Base-by-base conservation (phyloP, 2,329 filamentous ascomycete genomes). In the Stagonosporopsis chrysanthemi region DNA sequence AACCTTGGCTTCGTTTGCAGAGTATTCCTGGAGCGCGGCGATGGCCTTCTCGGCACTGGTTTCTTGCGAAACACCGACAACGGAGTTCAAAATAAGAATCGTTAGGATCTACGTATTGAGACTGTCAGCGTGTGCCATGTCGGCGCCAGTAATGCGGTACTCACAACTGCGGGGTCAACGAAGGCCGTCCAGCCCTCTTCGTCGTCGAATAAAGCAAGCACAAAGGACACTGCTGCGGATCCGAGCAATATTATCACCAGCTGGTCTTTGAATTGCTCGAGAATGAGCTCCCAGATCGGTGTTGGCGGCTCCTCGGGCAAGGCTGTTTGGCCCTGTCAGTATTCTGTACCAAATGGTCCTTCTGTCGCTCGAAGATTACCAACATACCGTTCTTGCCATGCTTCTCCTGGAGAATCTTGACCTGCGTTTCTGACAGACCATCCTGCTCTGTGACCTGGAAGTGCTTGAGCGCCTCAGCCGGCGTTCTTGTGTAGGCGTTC, bases 211-310 rank as follows among this genome's bases (percentile, higher is more conserved):
- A 99, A 84, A 24, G 95, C 95, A 61, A 99, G 83, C 24, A 93
- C 87, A 75, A 99, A 98, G 2, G 95, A 98, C 33, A 99, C 89
- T 19, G 90, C 92, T 11, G 95, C 95, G 35, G 94, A 98, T 52
- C 88, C 95, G 46, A 99, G 86, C 22, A 99, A 84, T 68, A 99
- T 99, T 51, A 99, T 86, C 66, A 99, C 95, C 44, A 99, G 87
- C 79, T 99, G 95, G 76, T 99, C 95, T 80, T 99, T 97, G 85
- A 99, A 99, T 78, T 99, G 95, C 80, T 99, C 95, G 57, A 99
- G 85, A 53, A 99, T 91, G 62, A 99, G 88, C 79, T 98, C 87
- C 95, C 94, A 99, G 44, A 99, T 77, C 36, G 95, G 95, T 29
- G 95, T 99, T 3, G 95, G 92, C 51, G 95, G 95, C 65, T 99